Evolutionary conservation across 164 flowering plant genomes (phyloP).

Genomic region (Magnolia sinica): DNA sequence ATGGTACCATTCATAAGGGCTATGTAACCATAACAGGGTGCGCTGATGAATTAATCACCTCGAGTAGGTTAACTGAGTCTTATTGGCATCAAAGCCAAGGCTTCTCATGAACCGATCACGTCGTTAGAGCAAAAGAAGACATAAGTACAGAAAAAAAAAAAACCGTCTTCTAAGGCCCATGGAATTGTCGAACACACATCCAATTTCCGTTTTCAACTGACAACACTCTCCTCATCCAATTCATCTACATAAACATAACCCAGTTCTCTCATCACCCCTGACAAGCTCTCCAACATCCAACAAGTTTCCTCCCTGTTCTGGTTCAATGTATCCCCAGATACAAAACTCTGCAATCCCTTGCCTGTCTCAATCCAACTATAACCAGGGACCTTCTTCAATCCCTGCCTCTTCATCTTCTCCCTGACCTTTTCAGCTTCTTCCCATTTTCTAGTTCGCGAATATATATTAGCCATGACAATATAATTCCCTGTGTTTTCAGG

Average conservation of each 20-base stretch:
- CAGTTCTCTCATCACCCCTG: conserved; percentile 42
- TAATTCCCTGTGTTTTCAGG: conserved; percentile 75
- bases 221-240: conserved; percentile 29
- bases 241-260: conserved; percentile 33
- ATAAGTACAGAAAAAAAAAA: neutral
- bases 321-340: conserved; percentile 39
- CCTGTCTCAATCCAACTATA: conserved; percentile 65
- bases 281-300: conserved; percentile 31
- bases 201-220: conserved; percentile 1
- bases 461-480: conserved; percentile 69
- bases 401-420: conserved; percentile 46
- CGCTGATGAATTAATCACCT: too few relatives aligned
- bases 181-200: neutral
- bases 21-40: too few relatives aligned
- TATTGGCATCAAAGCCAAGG: neutral
- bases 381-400: conserved; percentile 67
- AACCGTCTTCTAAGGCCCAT: neutral
- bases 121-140: neutral
- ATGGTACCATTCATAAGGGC: too few relatives aligned
- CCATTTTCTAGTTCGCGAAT: conserved; percentile 75
- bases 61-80: neutral
- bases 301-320: conserved; percentile 33
- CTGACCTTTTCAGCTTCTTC: conserved; percentile 69
- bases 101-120: neutral
- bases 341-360: conserved; percentile 36